phyloP scores from a whole-genome alignment of 1,284 basidiomycete species.

The Ceratobasidium papillatum region DNA sequence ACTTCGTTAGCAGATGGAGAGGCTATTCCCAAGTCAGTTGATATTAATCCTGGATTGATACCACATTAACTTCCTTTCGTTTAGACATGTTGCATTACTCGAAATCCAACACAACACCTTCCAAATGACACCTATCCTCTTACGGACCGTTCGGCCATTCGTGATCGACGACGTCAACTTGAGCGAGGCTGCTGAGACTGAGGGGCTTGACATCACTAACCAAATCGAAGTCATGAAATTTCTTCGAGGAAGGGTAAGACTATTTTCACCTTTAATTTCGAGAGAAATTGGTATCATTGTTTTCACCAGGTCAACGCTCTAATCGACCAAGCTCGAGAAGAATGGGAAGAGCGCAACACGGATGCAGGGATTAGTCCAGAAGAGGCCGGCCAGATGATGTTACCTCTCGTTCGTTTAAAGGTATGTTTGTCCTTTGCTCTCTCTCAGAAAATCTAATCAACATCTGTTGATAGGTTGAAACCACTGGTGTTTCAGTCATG shows the following conservation, averaged over 20 bases:
- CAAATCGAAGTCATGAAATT: constrained; percentile 84
- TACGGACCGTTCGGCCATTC: constrained; percentile 94
- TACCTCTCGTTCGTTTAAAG: constrained; percentile 90
- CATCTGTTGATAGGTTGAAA: constrained; percentile 76
- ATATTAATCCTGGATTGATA: neutral
- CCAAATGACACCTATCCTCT: constrained; percentile 81
- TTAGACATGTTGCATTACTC: constrained; percentile 86
- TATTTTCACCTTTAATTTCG: constrained; percentile 19
- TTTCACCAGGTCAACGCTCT: constrained; percentile 73
- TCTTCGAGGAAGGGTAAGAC: constrained; percentile 71
- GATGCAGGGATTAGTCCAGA: constrained; percentile 65
- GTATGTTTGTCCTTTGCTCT: constrained; percentile 52
- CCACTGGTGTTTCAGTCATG: constrained; percentile 86
- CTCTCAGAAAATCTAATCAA: neutral
- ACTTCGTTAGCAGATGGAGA: constrained; percentile 94
- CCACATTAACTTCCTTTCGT: constrained; percentile 40
- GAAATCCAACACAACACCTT: constrained; percentile 89
- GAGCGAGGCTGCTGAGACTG: constrained; percentile 76
- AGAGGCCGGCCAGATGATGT: constrained; percentile 69
- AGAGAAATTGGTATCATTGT: neutral
- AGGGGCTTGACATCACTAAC: constrained; percentile 77
- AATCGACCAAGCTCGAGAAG: constrained; percentile 75
- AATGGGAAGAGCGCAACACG: constrained; percentile 83
- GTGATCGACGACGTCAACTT: constrained; percentile 88
- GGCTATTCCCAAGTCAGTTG: constrained; percentile 80